Evolutionary conservation across 352 stramenopile species (phyloP).

Genomic region (Phytophthora hybrid): DNA sequence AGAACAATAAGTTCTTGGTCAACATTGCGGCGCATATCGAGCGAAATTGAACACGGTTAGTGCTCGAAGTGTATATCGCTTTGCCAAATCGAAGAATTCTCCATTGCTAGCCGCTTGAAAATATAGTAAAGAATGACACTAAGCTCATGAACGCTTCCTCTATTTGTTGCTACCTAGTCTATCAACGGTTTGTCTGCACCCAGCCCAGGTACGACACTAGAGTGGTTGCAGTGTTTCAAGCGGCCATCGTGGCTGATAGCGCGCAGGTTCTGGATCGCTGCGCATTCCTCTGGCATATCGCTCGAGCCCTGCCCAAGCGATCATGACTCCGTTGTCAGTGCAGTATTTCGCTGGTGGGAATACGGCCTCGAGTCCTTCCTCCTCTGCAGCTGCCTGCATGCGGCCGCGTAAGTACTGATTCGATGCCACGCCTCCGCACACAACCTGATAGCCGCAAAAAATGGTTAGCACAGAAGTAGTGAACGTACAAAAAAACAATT

Average conservation of each 20-base stretch:
- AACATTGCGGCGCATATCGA: too few relatives aligned
- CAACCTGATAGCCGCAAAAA: conserved; percentile 58
- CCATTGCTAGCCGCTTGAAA: background rate
- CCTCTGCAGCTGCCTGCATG: conserved; percentile 69
- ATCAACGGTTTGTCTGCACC: background rate
- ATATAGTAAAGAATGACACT: background rate
- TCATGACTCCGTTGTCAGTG: conserved; percentile 98
- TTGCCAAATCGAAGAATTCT: background rate
- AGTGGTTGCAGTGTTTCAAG: conserved; percentile 69
- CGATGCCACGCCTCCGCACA: conserved; percentile 97
- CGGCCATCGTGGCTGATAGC: conserved; percentile 83
- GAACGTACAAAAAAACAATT: background rate
- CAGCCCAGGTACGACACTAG: conserved; percentile 6
- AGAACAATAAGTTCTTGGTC: too few relatives aligned
- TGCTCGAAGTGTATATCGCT: background rate
- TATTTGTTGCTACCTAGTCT: conserved; percentile 4
- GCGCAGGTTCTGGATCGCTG: conserved; percentile 55
- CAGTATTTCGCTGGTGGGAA: conserved; percentile 91
- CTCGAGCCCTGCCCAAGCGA: conserved; percentile 94
- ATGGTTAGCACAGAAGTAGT: background rate
- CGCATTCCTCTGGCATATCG: conserved; percentile 62
- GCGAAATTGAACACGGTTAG: too few relatives aligned
- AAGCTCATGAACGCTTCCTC: background rate
- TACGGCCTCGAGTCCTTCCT: conserved; percentile 56
- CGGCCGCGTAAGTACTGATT: conserved; percentile 95